Evolutionary conservation across 345 rosid species (phyloP).

Genomic region (Corchorus capsularis): DNA sequence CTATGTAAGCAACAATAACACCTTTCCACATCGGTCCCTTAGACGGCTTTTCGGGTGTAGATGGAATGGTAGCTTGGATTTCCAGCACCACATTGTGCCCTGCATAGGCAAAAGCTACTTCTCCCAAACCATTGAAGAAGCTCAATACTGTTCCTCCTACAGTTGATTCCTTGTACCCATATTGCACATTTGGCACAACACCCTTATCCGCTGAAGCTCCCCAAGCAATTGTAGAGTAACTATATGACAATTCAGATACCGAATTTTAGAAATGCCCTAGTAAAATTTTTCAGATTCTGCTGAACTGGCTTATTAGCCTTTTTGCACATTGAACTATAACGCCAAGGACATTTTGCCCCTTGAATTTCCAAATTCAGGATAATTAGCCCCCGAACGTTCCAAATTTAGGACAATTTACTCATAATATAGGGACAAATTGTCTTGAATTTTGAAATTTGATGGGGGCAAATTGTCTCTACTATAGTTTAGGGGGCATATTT

Average conservation of each 20-base stretch:
- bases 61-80: constrained; percentile 84
- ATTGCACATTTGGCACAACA: constrained; percentile 50
- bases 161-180: constrained; percentile 44
- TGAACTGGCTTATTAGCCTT: too few relatives aligned
- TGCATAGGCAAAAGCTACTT: constrained; percentile 75
- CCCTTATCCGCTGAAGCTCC: constrained; percentile 56
- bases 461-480: too few relatives aligned
- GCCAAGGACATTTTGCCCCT: too few relatives aligned
- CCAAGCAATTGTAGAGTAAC: constrained; percentile 88
- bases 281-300: neutral
- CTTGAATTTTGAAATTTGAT: too few relatives aligned
- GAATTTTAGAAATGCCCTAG: neutral
- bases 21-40: constrained; percentile 81
- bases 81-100: constrained; percentile 82
- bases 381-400: too few relatives aligned
- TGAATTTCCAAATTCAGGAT: too few relatives aligned
- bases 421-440: too few relatives aligned
- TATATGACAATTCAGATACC: constrained; percentile 19
- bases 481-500: too few relatives aligned
- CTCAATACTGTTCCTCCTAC: constrained; percentile 49
- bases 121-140: constrained; percentile 67
- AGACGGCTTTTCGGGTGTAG: constrained; percentile 76
- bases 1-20: constrained; percentile 62
- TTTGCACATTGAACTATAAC: too few relatives aligned
- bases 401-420: too few relatives aligned